Conservation (phyloP, 2,329 filamentous ascomycete species). For the Orbilia ellipsospora region DNA sequence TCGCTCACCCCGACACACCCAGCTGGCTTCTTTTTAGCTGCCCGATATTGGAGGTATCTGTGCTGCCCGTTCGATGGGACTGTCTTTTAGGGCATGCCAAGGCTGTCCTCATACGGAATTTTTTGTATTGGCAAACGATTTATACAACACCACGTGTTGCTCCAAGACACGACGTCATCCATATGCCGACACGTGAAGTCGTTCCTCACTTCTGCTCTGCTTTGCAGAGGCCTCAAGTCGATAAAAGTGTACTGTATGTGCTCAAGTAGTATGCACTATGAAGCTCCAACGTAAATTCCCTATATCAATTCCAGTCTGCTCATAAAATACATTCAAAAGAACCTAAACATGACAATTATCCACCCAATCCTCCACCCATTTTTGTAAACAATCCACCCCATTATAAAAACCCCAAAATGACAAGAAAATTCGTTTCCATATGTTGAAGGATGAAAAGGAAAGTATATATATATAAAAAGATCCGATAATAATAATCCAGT, state of each 20-base stretch:
- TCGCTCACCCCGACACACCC: slow-evolving; percentile 11
- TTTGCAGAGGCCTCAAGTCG: too few species aligned
- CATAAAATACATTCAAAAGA: slow-evolving; percentile 1
- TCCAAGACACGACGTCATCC: background rate
- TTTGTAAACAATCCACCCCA: background rate
- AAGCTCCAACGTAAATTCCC: too few species aligned
- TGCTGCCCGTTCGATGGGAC: slow-evolving; percentile 30
- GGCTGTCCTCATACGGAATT: background rate
- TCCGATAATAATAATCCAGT: slow-evolving; percentile 9
- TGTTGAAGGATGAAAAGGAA: background rate
- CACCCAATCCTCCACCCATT: background rate
- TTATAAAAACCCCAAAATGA: slow-evolving; percentile 2
- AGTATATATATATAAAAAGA: background rate
- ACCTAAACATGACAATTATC: background rate
- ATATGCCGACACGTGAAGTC: background rate
- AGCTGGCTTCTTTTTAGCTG: slow-evolving; percentile 16
- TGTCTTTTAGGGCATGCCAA: slow-evolving; percentile 55
- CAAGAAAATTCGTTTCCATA: slow-evolving; percentile 40
- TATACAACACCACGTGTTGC: slow-evolving; percentile 27
- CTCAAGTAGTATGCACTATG: too few species aligned
- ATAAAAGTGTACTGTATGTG: too few species aligned
- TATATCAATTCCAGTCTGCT: background rate
- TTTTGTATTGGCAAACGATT: slow-evolving; percentile 15
- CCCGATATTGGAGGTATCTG: slow-evolving; percentile 16
- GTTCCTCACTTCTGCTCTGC: background rate